A percentile compares a stretch with the other conserved stretches of the same genome.
Evolutionary conservation across 176 grass and related monocot genomes (phyloP).

Genomic region (Cenchrus purpureus): DNA sequence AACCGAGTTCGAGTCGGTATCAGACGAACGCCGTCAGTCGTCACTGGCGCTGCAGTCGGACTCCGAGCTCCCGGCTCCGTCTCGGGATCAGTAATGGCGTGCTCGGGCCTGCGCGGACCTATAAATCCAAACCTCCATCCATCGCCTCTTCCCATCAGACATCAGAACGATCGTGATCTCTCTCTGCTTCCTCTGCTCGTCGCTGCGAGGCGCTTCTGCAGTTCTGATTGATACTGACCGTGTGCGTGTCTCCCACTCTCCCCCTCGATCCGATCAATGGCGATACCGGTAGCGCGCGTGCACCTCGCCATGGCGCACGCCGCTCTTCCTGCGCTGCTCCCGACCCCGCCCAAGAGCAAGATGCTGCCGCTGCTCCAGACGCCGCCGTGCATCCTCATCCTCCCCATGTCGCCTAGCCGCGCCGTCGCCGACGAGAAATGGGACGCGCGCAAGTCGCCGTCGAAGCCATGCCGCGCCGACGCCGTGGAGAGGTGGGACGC

Average conservation of each 20-base stretch:
- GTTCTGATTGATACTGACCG: neutral
- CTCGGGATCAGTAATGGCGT: neutral
- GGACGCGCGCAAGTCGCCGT: neutral
- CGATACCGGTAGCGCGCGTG: neutral
- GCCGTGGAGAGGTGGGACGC: neutral
- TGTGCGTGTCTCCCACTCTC: neutral
- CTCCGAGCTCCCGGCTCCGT: neutral
- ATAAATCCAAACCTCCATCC: neutral
- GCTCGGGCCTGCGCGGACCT: neutral
- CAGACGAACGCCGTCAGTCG: too few relatives aligned
- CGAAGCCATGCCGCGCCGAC: neutral
- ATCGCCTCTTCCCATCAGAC: too few relatives aligned
- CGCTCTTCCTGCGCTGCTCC: conserved; percentile 9
- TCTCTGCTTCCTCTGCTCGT: neutral
- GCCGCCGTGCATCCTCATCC: neutral
- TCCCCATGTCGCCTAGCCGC: neutral
- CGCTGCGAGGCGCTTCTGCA: neutral
- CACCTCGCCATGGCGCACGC: neutral
- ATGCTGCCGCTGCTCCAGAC: neutral
- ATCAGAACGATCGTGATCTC: neutral
- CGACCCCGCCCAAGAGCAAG: neutral
- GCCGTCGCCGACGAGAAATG: neutral
- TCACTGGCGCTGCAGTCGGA: neutral
- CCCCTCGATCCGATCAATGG: neutral
- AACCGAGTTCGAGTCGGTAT: neutral